phyloP scores from a whole-genome alignment of 768 basidiomycete species.

The Lentinula boryana region DNA sequence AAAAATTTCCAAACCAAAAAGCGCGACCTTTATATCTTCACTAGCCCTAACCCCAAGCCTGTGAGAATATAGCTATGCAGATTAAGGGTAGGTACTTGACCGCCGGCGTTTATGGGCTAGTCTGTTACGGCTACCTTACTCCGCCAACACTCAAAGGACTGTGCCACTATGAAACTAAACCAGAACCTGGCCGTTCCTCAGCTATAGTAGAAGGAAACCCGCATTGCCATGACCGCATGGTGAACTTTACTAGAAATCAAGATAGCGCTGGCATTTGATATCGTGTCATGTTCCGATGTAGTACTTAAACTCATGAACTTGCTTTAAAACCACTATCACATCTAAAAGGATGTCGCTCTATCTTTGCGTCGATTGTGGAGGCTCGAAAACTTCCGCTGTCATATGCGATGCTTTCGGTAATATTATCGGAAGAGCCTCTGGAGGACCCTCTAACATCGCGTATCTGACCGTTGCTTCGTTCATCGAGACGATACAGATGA shows the following conservation, averaged over 20 bases:
- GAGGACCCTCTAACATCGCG: slow-evolving; percentile 82
- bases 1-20: slow-evolving; percentile 21
- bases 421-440: slow-evolving; percentile 60
- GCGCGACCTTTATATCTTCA: background rate
- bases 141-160: background rate
- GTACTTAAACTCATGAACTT: background rate
- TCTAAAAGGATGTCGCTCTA: slow-evolving; percentile 45
- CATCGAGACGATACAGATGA: slow-evolving; percentile 41
- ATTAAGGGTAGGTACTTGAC: background rate
- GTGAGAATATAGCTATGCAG: background rate
- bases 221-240: background rate
- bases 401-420: slow-evolving; percentile 42
- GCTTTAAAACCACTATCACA: background rate
- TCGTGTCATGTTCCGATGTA: background rate
- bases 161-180: background rate
- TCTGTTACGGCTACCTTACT: background rate
- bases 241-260: background rate
- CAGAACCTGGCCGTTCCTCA: background rate
- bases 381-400: slow-evolving; percentile 80
- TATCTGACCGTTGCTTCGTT: slow-evolving; percentile 67
- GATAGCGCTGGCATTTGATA: slow-evolving; percentile 2
- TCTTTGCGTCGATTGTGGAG: slow-evolving; percentile 85
- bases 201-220: background rate
- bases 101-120: background rate
- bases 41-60: background rate